Percentiles rank a stretch among this genome's conserved stretches.
phyloP scores from a whole-genome alignment of 352 stramenopile genomes.

The Peronospora belbahrii region DNA sequence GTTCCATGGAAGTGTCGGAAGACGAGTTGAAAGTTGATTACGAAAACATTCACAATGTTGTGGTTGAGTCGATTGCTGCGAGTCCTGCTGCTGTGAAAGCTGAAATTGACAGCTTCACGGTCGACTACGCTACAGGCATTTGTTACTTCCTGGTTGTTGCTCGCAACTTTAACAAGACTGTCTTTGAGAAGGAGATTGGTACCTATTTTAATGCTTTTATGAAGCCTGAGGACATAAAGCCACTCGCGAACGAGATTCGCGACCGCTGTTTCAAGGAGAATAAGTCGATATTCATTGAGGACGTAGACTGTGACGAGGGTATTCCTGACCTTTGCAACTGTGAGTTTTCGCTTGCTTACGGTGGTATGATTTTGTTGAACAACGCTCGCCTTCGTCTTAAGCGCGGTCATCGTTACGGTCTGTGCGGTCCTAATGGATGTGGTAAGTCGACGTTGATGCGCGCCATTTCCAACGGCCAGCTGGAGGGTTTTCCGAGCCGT shows the following conservation, averaged over 20 bases:
- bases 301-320: constrained; percentile 95
- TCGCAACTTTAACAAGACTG: constrained; percentile 90
- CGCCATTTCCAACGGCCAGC: constrained; percentile 92
- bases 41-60: constrained; percentile 63
- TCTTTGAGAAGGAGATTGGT: constrained; percentile 89
- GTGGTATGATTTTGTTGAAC: constrained; percentile 89
- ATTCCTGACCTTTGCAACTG: constrained; percentile 98
- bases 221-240: constrained; percentile 50
- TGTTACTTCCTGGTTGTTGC: constrained; percentile 84
- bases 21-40: constrained; percentile 91
- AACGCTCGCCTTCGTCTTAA: constrained; percentile 88
- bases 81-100: constrained; percentile 80
- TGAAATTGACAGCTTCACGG: constrained; percentile 81
- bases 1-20: constrained; percentile 87
- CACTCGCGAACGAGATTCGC: constrained; percentile 62
- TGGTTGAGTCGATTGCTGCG: constrained; percentile 72
- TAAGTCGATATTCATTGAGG: constrained; percentile 89
- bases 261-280: constrained; percentile 87
- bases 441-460: constrained; percentile 97
- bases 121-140: constrained; percentile 86
- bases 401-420: constrained; percentile 89
- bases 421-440: constrained; percentile 89
- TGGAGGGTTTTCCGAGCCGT: constrained; percentile 94
- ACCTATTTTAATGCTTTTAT: constrained; percentile 87
- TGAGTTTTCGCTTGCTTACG: constrained; percentile 96